Base-by-base conservation (phyloP, 2,329 filamentous ascomycete genomes). In the Ophiobolus disseminans region DNA sequence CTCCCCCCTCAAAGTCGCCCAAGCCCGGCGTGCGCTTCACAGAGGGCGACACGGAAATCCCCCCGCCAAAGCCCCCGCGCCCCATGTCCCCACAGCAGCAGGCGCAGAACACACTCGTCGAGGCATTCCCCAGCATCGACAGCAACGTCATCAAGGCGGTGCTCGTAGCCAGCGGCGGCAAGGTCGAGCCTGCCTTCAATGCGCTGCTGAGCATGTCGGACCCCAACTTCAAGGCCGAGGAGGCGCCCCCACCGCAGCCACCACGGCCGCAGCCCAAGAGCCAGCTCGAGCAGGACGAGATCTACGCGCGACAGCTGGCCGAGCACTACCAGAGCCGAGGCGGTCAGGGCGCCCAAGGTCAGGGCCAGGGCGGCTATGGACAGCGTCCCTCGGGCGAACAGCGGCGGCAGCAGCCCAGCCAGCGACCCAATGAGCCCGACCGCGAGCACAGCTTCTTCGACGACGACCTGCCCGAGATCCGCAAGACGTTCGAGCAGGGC, bases 181-280 rank as follows among this genome's bases (percentile, higher is more conserved):
- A 88, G 65, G 86, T 97, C 38, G 94, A 99, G 73, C 89, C 91
- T 23, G 93, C 94, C 11, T 99, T 99, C 77, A 94, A 97, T 76
- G 94, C 94, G 26, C 82, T 99, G 34, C 81, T 99, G 35, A 89
- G 90, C 69, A 82, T 82, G 80, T 80, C 78, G 38, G 80, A 83
- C 57, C 80, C 80, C 40, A 73, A 75, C 60, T 81, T 78, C 71
- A 70, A 77, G 51, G 71, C 69, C 3, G 77, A 81, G 46, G 76
- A 79, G 50, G 50, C 70, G 9, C 86, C 90, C n/a, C 88, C 89
- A 5, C 87, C 87, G 11, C 89, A 87, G 63, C 91, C 91, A 21
- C 91, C 91, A n/a, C 84, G 90, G 39, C 90, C 91, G 0, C 84
- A 73, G 34, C 82, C 87, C 9, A 84, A 88, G 73, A 88, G 83